Evolutionary conservation across 2,329 filamentous ascomycete species (phyloP).

Genomic region (Hymenoscyphus albidus): DNA sequence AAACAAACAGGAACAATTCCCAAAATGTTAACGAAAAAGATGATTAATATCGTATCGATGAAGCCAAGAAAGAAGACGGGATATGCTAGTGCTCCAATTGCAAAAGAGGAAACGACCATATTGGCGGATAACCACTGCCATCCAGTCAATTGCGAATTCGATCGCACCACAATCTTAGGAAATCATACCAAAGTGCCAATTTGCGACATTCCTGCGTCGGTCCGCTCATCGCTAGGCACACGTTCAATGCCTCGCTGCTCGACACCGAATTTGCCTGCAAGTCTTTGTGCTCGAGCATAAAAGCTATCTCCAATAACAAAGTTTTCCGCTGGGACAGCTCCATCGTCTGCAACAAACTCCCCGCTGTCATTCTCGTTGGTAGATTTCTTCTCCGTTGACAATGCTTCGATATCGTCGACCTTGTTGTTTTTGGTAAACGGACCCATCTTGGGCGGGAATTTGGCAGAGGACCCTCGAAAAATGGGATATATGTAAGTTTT

Average conservation of each 20-base stretch:
- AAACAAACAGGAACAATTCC: conserved; percentile 70
- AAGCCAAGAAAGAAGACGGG: conserved; percentile 68
- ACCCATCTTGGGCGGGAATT: conserved; percentile 14
- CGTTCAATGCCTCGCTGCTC: conserved; percentile 75
- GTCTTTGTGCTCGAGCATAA: conserved; percentile 57
- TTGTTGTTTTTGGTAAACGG: conserved; percentile 18
- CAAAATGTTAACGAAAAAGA: conserved; percentile 72
- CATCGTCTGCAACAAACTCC: conserved; percentile 31
- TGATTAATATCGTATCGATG: conserved; percentile 66
- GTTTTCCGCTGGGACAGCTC: conserved; percentile 51
- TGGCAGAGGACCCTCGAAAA: background rate
- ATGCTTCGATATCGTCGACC: conserved; percentile 29
- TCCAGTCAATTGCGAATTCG: conserved; percentile 9
- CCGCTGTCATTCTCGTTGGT: conserved; percentile 19
- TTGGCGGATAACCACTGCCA: conserved; percentile 71
- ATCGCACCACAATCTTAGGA: background rate
- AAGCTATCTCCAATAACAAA: conserved; percentile 53
- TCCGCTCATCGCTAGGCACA: conserved; percentile 66
- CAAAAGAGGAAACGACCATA: conserved; percentile 73
- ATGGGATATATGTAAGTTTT: background rate
- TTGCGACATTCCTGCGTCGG: conserved; percentile 60
- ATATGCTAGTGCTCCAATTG: conserved; percentile 68
- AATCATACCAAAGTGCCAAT: conserved; percentile 65
- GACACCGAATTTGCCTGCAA: conserved; percentile 62
- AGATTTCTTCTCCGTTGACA: conserved; percentile 21